phyloP scores from a whole-genome alignment of 257 asterid genomes.

The Echium plantagineum region DNA sequence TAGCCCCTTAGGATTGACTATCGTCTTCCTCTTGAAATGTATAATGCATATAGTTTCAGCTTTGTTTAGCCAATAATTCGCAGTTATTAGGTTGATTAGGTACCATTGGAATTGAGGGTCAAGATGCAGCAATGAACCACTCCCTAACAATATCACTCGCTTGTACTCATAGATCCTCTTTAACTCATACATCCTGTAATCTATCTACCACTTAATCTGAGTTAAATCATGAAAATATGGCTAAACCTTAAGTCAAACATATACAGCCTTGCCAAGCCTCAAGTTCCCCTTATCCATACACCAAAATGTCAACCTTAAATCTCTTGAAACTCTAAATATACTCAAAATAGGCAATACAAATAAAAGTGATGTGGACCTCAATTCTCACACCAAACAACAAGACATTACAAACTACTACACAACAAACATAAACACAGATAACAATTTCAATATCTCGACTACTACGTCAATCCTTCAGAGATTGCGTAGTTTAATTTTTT shows the following conservation, averaged over 20 bases:
- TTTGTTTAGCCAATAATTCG: too few relatives aligned
- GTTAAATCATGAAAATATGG: neutral
- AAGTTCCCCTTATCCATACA: neutral
- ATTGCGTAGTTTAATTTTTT: too few relatives aligned
- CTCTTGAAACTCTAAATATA: slow-evolving; percentile 10
- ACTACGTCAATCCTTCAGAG: too few relatives aligned
- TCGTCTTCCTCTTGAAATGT: too few relatives aligned
- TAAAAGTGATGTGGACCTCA: slow-evolving; percentile 8
- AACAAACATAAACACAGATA: slow-evolving; percentile 3
- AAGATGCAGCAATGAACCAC: too few relatives aligned
- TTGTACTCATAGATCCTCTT: too few relatives aligned
- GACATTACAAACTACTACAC: too few relatives aligned
- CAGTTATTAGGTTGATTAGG: too few relatives aligned
- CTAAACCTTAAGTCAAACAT: neutral
- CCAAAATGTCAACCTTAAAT: slow-evolving; percentile 20
- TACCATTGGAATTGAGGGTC: too few relatives aligned
- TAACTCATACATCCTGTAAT: neutral
- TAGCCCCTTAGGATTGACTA: too few relatives aligned
- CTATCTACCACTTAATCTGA: neutral
- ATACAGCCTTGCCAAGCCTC: neutral
- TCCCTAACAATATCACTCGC: too few relatives aligned
- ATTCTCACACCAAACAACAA: neutral
- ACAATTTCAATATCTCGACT: neutral
- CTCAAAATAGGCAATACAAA: slow-evolving; percentile 6
- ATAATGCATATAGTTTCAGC: too few relatives aligned